Conservation (phyloP, 176 grass and related monocot genomes). For the Leersia perrieri region DNA sequence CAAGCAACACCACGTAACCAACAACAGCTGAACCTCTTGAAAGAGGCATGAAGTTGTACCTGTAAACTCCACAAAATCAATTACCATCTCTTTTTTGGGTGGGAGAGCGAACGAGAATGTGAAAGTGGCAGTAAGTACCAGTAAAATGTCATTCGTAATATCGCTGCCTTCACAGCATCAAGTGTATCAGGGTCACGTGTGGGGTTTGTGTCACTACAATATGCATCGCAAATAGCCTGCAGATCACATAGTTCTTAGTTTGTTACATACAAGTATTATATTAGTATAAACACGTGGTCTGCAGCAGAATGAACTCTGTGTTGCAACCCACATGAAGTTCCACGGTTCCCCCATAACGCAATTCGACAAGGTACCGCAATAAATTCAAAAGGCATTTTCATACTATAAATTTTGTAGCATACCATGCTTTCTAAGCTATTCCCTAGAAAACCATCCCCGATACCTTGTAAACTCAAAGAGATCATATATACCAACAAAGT, state of each 20-base stretch:
- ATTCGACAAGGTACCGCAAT: background rate
- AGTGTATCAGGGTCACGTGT: conserved; percentile 56
- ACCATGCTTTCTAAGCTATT: background rate
- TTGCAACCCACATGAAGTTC: conserved; percentile 17
- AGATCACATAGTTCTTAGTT: conserved; percentile 24
- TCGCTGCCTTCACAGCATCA: conserved; percentile 64
- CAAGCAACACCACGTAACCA: conserved; percentile 74
- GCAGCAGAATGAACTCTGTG: background rate
- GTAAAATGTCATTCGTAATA: conserved; percentile 88
- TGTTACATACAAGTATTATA: background rate
- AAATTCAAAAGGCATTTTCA: background rate
- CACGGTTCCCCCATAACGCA: background rate
- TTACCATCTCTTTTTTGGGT: background rate
- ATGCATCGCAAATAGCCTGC: conserved; percentile 81
- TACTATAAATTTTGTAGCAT: background rate
- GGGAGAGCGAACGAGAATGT: background rate
- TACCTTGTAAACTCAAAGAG: background rate
- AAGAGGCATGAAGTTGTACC: conserved; percentile 99
- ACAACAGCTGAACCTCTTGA: conserved; percentile 86
- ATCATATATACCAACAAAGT: background rate
- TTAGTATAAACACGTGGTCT: background rate
- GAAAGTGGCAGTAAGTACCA: conserved; percentile 56
- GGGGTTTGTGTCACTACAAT: conserved; percentile 66
- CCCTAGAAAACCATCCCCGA: background rate
- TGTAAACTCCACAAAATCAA: conserved; percentile 35